Evolutionary conservation across 306 rosid genomes (phyloP), one percentile per base, ranked within the genome.

Genomic region (Begonia masoniana): DNA sequence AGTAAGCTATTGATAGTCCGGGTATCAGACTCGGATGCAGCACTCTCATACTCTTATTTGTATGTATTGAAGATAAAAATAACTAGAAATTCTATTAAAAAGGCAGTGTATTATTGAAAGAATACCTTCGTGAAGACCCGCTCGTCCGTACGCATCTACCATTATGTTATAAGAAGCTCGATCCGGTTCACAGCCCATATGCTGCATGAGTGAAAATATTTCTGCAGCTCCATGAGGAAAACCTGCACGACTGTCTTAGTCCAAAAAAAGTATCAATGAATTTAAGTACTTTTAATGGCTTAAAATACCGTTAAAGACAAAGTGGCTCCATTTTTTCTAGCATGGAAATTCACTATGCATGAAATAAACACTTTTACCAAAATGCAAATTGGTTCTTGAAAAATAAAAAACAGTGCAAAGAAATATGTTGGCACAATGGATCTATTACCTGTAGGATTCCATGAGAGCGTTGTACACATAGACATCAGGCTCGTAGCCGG

Each of bases 181-280:
- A 79, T 91, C 92, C 42, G 99, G 94, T 79, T 91, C 99, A 79
- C 96, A 86, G 47, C 96, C 96, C 94, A 86, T 85, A 68, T 86
- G 94, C 75, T 81, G 92, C 96, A 86, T 83, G 17, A 91, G 77
- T 50, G 99, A 91, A 58, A 91, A 91, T 14, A 86, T 83, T 63
- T 91, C 99, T 31, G 94, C 88, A 41, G 99, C 92, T 9, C 92
- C 99, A 24, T 78, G 68, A 58, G 99, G 92, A 70, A 71, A 86
- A 41, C 96, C 86, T 74, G 92, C 96, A 61, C 99, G 94, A 59
- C 99, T 91, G 78, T 66, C 12, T 31, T 31, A 3, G 39, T 31
- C 39, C 39, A 31, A 31, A 31, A 31, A 31, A 5, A 31, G 7
- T 21, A 21, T 26, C 1, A 31, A 31, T 31, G 8, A 31, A 31